Evolutionary conservation across 164 flowering plant species (phyloP).

Genomic region (Saururus chinensis): DNA sequence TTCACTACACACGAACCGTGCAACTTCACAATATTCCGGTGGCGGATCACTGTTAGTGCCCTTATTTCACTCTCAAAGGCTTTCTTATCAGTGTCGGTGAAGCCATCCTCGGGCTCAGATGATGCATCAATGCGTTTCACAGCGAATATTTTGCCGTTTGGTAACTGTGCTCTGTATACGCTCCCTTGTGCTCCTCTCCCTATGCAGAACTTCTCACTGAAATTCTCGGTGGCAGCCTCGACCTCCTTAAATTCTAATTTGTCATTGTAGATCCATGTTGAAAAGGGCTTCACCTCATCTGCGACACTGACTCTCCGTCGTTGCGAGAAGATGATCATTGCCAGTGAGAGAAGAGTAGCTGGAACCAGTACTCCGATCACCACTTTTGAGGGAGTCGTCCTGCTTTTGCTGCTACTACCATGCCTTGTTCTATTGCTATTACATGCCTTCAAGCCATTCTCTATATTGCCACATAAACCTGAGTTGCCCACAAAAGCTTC

Average conservation of each 20-base stretch:
- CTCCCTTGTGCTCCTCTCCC: conserved; percentile 22
- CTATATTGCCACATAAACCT: conserved; percentile 13
- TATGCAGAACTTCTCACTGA: conserved; percentile 12
- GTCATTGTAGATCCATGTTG: too few relatives aligned
- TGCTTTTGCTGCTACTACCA: neutral
- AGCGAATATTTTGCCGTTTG: conserved; percentile 6
- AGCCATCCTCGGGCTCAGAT: conserved; percentile 1
- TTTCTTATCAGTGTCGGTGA: neutral
- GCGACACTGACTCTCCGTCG: neutral
- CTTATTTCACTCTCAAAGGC: conserved; percentile 13
- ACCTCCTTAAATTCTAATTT: conserved; percentile 11
- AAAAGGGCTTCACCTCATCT: neutral
- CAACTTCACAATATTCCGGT: conserved; percentile 27
- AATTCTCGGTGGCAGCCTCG: conserved; percentile 14
- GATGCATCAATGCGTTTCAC: conserved; percentile 14
- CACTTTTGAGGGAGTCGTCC: conserved; percentile 3
- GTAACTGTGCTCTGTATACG: conserved; percentile 22
- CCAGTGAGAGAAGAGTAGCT: neutral
- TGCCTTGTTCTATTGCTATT: neutral
- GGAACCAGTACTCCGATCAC: conserved; percentile 6
- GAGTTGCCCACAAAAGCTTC: conserved; percentile 16
- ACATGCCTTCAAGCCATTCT: conserved; percentile 10
- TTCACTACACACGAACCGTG: conserved; percentile 16
- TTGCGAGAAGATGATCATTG: neutral
- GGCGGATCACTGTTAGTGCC: conserved; percentile 17